These are phyloP conservation scores for Ulvella scutata DNA, from an alignment of 139 green algal genomes.

Conservation along the genomic window DNA sequence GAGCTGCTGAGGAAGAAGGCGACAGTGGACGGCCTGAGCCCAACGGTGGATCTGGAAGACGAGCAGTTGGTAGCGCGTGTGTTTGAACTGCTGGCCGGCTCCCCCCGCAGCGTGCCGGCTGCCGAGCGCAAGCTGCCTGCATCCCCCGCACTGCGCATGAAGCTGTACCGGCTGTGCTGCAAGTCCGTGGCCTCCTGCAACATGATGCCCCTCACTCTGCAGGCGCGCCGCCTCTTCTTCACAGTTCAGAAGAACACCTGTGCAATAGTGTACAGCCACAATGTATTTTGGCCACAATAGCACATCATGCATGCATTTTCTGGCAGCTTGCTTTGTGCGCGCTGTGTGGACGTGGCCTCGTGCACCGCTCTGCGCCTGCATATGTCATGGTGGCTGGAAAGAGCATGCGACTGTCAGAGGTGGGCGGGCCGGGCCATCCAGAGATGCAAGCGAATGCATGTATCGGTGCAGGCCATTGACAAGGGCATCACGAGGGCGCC, in stretches of 20 bases:
- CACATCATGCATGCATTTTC: too few species aligned
- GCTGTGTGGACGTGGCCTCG: too few species aligned
- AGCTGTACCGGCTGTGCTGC: not conserved
- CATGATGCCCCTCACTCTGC: not conserved
- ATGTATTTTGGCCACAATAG: too few species aligned
- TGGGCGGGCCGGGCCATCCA: too few species aligned
- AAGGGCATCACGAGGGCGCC: not conserved
- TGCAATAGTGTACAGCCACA: too few species aligned
- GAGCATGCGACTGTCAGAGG: too few species aligned
- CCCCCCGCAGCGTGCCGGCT: not conserved
- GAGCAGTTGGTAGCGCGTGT: not conserved
- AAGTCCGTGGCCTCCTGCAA: not conserved
- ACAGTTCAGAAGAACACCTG: too few species aligned
- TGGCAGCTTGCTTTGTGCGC: too few species aligned
- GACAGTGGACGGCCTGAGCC: not conserved
- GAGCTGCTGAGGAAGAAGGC: not conserved
- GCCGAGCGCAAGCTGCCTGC: not conserved
- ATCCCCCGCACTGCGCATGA: not conserved
- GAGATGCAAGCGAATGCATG: too few species aligned
- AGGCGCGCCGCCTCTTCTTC: not conserved
- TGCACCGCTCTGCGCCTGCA: too few species aligned
- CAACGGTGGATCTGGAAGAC: not conserved
- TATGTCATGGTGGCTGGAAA: too few species aligned
- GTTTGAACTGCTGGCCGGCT: not conserved
- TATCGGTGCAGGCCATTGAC: not conserved